Evolutionary conservation across 2,329 filamentous ascomycete species (phyloP).

Genomic region (Calonectria crousiana): DNA sequence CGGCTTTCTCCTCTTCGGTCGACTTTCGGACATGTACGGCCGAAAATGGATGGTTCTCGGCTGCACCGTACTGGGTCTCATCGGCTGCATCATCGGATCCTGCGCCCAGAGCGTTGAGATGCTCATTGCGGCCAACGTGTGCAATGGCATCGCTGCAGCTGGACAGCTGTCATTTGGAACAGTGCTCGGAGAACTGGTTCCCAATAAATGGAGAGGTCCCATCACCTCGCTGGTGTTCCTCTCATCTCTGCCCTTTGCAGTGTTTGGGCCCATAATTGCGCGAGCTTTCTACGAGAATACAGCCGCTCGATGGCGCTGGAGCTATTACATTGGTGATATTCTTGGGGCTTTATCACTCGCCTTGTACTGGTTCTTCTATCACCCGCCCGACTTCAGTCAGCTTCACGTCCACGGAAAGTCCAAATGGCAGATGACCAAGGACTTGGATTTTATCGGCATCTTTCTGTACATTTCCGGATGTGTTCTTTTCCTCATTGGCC

Average conservation of each 20-base stretch:
- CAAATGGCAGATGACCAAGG: slow-evolving; percentile 52
- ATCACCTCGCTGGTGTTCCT: slow-evolving; percentile 54
- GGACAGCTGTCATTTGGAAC: slow-evolving; percentile 56
- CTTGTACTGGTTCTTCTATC: slow-evolving; percentile 59
- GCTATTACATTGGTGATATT: slow-evolving; percentile 61
- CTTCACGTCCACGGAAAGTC: slow-evolving; percentile 53
- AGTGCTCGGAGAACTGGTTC: slow-evolving; percentile 57
- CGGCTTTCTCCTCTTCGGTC: slow-evolving; percentile 55
- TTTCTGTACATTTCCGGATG: slow-evolving; percentile 56
- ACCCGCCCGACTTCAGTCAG: slow-evolving; percentile 59
- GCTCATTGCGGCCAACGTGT: slow-evolving; percentile 52
- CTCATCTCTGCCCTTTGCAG: slow-evolving; percentile 54
- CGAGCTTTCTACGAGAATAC: slow-evolving; percentile 57
- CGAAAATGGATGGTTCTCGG: slow-evolving; percentile 54
- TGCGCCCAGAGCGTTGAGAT: slow-evolving; percentile 49
- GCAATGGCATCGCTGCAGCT: slow-evolving; percentile 53
- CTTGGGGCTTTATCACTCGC: slow-evolving; percentile 53
- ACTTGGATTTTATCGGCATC: slow-evolving; percentile 60
- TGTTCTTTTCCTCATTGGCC: slow-evolving; percentile 56
- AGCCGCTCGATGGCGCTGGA: slow-evolving; percentile 59
- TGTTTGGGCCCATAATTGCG: slow-evolving; percentile 61
- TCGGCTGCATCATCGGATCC: slow-evolving; percentile 54
- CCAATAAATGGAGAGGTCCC: slow-evolving; percentile 54
- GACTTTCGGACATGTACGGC: slow-evolving; percentile 58
- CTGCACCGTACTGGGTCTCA: slow-evolving; percentile 46